phyloP scores from a whole-genome alignment of 2,329 filamentous ascomycete species.

The Pseudopyrenochaeta lycopersici region DNA sequence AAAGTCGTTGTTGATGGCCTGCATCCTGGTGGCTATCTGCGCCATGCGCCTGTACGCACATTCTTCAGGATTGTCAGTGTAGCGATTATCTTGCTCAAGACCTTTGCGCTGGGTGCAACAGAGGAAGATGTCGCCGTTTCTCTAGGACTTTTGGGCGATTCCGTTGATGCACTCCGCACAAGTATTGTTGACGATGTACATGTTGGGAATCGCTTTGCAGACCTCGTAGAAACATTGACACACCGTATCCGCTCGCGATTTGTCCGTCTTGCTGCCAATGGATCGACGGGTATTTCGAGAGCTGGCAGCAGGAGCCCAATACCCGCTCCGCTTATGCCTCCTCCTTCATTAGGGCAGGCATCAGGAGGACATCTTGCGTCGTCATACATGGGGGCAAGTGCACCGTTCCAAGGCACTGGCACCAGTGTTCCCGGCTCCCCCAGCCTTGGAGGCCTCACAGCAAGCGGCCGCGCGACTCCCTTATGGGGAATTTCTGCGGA shows the following conservation, averaged over 20 bases:
- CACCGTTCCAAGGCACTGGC: slow-evolving; percentile 24
- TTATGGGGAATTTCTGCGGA: slow-evolving; percentile 57
- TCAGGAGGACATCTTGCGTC: slow-evolving; percentile 25
- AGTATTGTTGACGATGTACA: slow-evolving; percentile 88
- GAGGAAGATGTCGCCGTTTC: slow-evolving; percentile 80
- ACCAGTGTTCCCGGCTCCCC: slow-evolving; percentile 39
- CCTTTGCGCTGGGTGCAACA: slow-evolving; percentile 81
- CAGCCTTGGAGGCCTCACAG: slow-evolving; percentile 29
- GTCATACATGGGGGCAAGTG: slow-evolving; percentile 16
- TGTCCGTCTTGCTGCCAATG: slow-evolving; percentile 64
- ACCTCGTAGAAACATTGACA: slow-evolving; percentile 81
- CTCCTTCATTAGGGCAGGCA: slow-evolving; percentile 29
- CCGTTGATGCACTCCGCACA: slow-evolving; percentile 76
- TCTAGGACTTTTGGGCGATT: slow-evolving; percentile 77
- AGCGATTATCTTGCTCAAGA: slow-evolving; percentile 85
- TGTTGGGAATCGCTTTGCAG: slow-evolving; percentile 83
- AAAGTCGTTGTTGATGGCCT: slow-evolving; percentile 80
- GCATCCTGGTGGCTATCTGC: slow-evolving; percentile 76
- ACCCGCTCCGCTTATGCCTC: slow-evolving; percentile 45
- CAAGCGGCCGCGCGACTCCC: slow-evolving; percentile 45
- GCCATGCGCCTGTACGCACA: slow-evolving; percentile 82
- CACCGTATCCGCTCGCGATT: slow-evolving; percentile 78
- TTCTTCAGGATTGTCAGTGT: slow-evolving; percentile 89
- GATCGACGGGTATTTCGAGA: slow-evolving; percentile 52
- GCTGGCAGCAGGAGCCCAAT: slow-evolving; percentile 37